These are phyloP conservation scores for Hemileia vastatrix DNA, from an alignment of 1,284 basidiomycete species.

Conservation along the genomic window DNA sequence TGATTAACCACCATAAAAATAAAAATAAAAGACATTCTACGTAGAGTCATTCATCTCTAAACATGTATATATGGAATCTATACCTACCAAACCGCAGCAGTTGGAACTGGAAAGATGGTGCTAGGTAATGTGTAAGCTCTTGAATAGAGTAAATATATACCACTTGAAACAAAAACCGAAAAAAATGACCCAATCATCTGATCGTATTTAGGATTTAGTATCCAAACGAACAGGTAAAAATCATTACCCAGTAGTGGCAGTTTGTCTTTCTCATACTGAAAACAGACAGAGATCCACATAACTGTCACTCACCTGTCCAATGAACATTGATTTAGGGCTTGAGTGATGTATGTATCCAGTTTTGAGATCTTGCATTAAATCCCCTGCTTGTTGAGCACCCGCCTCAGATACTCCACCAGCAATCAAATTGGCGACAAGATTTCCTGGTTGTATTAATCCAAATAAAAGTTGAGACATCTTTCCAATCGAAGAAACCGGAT, in stretches of 20 bases:
- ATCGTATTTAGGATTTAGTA: slow-evolving; percentile 46
- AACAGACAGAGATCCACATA: slow-evolving; percentile 57
- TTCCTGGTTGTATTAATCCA: slow-evolving; percentile 80
- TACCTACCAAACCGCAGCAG: slow-evolving; percentile 59
- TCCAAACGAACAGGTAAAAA: no score
- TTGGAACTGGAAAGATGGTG: slow-evolving; percentile 84
- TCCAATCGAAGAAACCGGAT: slow-evolving; percentile 68
- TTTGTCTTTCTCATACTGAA: no score
- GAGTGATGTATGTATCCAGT: slow-evolving; percentile 71
- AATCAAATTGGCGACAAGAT: slow-evolving; percentile 82
- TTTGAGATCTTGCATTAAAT: slow-evolving; percentile 97
- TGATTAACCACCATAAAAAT: no score
- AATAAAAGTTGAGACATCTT: slow-evolving; percentile 92
- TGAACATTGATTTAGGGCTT: slow-evolving; percentile 43
- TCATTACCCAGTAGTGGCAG: no score
- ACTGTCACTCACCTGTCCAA: slow-evolving; percentile 44
- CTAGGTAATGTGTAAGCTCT: slow-evolving; percentile 65
- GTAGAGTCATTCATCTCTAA: neutral
- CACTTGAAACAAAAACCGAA: slow-evolving; percentile 77
- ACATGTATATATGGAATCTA: neutral
- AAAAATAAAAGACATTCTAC: neutral
- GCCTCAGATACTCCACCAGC: slow-evolving; percentile 94
- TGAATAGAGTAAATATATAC: slow-evolving; percentile 77
- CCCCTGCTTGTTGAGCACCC: slow-evolving; percentile 91
- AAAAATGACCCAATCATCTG: slow-evolving; percentile 78